phyloP scores from a whole-genome alignment of 805 yeast genomes.

The Nakazawaea peltata region DNA sequence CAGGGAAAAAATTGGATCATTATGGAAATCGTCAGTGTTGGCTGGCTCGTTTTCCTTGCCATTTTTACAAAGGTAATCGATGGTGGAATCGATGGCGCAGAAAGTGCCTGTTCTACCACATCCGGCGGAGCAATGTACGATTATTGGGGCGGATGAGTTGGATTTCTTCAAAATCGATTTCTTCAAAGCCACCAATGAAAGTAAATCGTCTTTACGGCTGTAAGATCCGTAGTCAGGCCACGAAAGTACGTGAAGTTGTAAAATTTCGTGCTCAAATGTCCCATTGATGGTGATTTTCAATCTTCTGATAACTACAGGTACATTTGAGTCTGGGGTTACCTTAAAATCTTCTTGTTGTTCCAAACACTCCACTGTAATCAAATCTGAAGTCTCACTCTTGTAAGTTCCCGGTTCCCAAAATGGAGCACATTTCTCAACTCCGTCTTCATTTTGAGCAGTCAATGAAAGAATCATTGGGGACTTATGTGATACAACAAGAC shows the following conservation, averaged over 20 bases:
- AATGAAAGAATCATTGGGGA: slow-evolving; percentile 66
- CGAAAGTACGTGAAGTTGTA: slow-evolving; percentile 67
- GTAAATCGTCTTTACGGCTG: slow-evolving; percentile 45
- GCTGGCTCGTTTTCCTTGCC: slow-evolving; percentile 7
- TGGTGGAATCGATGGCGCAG: slow-evolving; percentile 58
- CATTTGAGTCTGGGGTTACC: slow-evolving; percentile 15
- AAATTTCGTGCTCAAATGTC: slow-evolving; percentile 32
- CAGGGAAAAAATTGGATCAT: slow-evolving; percentile 36
- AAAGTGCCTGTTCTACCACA: slow-evolving; percentile 95
- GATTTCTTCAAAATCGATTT: slow-evolving; percentile 13
- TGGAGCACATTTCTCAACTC: slow-evolving; percentile 72
- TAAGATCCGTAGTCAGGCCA: slow-evolving; percentile 85
- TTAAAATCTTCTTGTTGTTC: slow-evolving; percentile 19
- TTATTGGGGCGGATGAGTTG: slow-evolving; percentile 34
- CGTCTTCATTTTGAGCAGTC: slow-evolving; percentile 69
- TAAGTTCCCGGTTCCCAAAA: slow-evolving; percentile 69
- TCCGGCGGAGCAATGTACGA: slow-evolving; percentile 95
- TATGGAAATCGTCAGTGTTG: slow-evolving; percentile 11
- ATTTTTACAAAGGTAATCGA: slow-evolving; percentile 30
- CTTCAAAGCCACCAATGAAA: slow-evolving; percentile 40
- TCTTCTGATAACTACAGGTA: slow-evolving; percentile 29
- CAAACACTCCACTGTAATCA: slow-evolving; percentile 17
- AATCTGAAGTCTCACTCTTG: slow-evolving; percentile 17
- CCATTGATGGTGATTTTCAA: slow-evolving; percentile 31
- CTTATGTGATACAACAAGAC: slow-evolving; percentile 55